These are phyloP conservation scores for Nicotiana sylvestris DNA, from an alignment of 257 asterid genomes.

Conservation along the genomic window DNA sequence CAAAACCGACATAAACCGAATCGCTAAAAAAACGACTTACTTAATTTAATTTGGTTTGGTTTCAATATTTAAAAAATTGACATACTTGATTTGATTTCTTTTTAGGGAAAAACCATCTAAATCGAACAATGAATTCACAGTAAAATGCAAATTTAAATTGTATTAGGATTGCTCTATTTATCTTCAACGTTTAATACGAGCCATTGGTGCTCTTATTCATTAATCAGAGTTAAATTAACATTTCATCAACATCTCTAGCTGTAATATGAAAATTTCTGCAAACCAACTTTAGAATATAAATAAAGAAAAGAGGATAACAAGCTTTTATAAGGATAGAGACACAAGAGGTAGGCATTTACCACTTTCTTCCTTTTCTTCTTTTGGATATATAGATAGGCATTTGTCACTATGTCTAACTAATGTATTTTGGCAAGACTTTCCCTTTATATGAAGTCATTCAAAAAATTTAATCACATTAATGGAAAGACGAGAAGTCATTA, in stretches of 20 bases:
- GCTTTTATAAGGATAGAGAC: not conserved
- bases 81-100: too few relatives aligned
- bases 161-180: too few relatives aligned
- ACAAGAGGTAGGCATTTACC: not conserved
- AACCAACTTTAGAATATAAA: not conserved
- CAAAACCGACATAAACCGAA: too few relatives aligned
- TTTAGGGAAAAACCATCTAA: too few relatives aligned
- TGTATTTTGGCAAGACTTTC: not conserved
- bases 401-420: not conserved
- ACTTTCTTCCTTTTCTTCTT: not conserved
- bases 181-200: too few relatives aligned
- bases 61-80: too few relatives aligned
- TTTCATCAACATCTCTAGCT: not conserved
- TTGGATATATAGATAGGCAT: not conserved
- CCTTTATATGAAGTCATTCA: not conserved
- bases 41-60: too few relatives aligned
- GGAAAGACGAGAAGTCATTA: not conserved
- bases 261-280: not conserved
- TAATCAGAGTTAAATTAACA: too few relatives aligned
- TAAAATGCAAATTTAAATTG: too few relatives aligned
- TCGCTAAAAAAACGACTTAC: too few relatives aligned
- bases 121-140: too few relatives aligned
- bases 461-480: not conserved
- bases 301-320: not conserved
- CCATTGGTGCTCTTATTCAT: too few relatives aligned